A percentile compares a stretch with the other conserved stretches of the same genome.
Evolutionary conservation across 2,329 filamentous ascomycete species (phyloP).

Genomic region (Tolypocladium ophioglossoides): DNA sequence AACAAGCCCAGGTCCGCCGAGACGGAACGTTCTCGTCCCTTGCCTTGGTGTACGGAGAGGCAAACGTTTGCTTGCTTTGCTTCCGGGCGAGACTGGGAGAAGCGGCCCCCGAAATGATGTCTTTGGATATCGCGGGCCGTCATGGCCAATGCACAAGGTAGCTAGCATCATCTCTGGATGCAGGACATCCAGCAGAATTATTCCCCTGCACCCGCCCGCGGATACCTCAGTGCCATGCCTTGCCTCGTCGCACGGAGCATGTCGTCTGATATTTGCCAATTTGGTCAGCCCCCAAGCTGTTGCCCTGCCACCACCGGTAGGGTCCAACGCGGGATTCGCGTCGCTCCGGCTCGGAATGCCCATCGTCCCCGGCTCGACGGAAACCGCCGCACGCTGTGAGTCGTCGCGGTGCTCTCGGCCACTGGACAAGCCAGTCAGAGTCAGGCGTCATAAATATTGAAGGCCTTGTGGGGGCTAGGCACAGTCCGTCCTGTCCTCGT

Average conservation of each 20-base stretch:
- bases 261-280: not conserved
- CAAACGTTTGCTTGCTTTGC: not conserved
- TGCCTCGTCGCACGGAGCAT: not conserved
- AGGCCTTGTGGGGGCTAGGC: not conserved
- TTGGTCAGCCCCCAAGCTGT: not conserved
- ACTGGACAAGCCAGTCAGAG: not conserved
- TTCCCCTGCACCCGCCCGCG: not conserved
- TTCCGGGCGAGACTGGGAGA: not conserved
- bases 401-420: not conserved
- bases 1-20: too few relatives aligned
- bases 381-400: not conserved
- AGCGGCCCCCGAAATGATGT: not conserved
- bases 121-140: not conserved
- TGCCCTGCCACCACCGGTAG: not conserved
- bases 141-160: not conserved
- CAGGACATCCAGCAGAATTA: not conserved
- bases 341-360: not conserved
- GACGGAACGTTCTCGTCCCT: not conserved
- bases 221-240: not conserved
- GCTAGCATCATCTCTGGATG: not conserved
- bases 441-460: not conserved
- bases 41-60: not conserved
- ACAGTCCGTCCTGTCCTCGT: too few relatives aligned
- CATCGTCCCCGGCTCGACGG: not conserved
- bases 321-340: not conserved